phyloP scores from a whole-genome alignment of 2,329 filamentous ascomycete species.

The Ophiocordyceps robertsii region DNA sequence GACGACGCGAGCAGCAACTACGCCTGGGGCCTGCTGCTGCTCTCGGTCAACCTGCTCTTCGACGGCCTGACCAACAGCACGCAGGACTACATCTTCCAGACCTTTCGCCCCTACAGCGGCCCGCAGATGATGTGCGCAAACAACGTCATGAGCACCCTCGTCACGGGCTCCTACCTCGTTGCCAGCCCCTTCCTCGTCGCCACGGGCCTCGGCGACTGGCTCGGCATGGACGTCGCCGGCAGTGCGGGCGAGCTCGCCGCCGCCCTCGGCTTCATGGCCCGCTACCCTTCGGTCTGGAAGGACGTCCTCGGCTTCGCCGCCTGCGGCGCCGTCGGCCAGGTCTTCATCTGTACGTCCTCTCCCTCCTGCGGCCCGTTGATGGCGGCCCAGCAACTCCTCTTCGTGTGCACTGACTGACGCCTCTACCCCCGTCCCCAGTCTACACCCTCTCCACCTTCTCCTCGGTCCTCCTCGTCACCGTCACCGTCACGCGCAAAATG shows the following conservation, averaged over 20 bases:
- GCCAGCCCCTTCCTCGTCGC: slow-evolving; percentile 67
- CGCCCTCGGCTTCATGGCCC: slow-evolving; percentile 68
- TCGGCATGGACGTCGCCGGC: slow-evolving; percentile 52
- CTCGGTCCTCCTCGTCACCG: slow-evolving; percentile 81
- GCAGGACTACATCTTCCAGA: slow-evolving; percentile 83
- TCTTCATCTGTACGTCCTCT: slow-evolving; percentile 67
- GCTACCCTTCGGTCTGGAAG: slow-evolving; percentile 69
- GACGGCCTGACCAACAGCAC: slow-evolving; percentile 94
- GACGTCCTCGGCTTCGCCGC: slow-evolving; percentile 83
- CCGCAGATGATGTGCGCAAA: slow-evolving; percentile 99
- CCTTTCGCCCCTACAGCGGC: slow-evolving; percentile 69
- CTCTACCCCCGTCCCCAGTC: slow-evolving; percentile 30
- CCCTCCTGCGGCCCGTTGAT: neutral
- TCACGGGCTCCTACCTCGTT: slow-evolving; percentile 67
- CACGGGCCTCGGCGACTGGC: slow-evolving; percentile 48
- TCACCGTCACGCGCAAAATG: slow-evolving; percentile 98
- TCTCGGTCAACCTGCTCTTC: slow-evolving; percentile 83
- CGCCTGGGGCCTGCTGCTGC: slow-evolving; percentile 67
- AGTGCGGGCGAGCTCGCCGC: slow-evolving; percentile 63
- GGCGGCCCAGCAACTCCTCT: neutral
- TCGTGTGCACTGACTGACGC: slow-evolving; percentile 7
- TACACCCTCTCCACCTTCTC: slow-evolving; percentile 90
- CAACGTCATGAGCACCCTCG: slow-evolving; percentile 70
- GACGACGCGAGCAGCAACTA: slow-evolving; percentile 33
- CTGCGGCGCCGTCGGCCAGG: slow-evolving; percentile 84